Evolutionary conservation across 2,329 filamentous ascomycete species (phyloP), one percentile per base, ranked within the genome.

Genomic region (Cordyceps farinosa): DNA sequence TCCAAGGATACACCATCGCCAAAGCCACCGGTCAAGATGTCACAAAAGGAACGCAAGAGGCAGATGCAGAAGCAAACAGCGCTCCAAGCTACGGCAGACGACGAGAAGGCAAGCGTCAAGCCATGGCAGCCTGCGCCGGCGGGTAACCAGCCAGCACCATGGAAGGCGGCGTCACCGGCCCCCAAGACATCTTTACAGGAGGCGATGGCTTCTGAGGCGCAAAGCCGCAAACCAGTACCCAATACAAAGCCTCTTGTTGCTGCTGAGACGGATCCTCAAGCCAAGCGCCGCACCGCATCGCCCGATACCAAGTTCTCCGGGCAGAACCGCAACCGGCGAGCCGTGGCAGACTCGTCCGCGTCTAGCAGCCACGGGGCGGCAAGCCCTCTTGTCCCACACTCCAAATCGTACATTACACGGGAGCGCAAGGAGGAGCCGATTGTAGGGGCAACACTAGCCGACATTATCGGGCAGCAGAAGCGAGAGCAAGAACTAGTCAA

Each of bases 1-100:
- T 72, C 67, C 8, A 80, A 76, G 60, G 77, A 81, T 22, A 64
- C 73, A n/a, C 29, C 69, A 62, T 61, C 71, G 64, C 56, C 60
- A 70, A 75, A 70, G 45, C 69, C 78, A 0, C 77, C 78, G 17
- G 72, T 76, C 0, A 97, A 91, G 72, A 76, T 96, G 68, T 97
- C 93, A 0, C 95, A 98, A 69, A 96, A 95, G 71, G 93, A 97
- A 74, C 87, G 92, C 29, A 98, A 97, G 77, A 90, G 86, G 71
- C 86, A 92, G 67, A 86, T 92, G 69, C 89, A 92, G 70, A 82
- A 86, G 65, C 86, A 90, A 70, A 77, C 82, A 30, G 77, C 73
- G 30, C 73, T 78, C 42, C 77, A 82, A 64, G 76, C 74, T 38
- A 74, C 78, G 8, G 75, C 77, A 7, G 70, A 71, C 45, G 69